phyloP scores from a whole-genome alignment of 768 basidiomycete genomes.

The Tephrocybe sp. region DNA sequence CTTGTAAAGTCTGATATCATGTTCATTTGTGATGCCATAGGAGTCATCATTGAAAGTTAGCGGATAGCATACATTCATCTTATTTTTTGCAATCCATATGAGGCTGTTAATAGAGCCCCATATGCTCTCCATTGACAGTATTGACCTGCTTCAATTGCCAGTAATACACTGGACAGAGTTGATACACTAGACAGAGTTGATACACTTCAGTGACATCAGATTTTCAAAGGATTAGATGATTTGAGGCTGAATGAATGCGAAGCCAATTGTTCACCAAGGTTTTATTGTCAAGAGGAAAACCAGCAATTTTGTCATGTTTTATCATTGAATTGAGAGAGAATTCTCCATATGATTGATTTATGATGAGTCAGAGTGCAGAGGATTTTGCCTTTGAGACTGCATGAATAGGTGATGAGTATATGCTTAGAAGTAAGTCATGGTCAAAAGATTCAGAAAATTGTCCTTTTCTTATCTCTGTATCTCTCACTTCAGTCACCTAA shows the following conservation, averaged over 20 bases:
- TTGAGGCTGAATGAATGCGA: conserved; percentile 7
- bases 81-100: conserved; percentile 32
- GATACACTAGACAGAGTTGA: conserved; percentile 28
- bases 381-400: background rate
- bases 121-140: conserved; percentile 26
- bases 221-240: conserved; percentile 31
- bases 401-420: background rate
- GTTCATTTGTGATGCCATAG: conserved; percentile 21
- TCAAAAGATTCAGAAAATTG: background rate
- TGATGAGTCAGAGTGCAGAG: background rate
- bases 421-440: background rate
- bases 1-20: conserved; percentile 24
- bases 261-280: conserved; percentile 26
- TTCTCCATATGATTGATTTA: background rate
- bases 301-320: conserved; percentile 4
- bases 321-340: background rate
- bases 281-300: conserved; percentile 32
- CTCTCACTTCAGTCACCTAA: too few relatives aligned
- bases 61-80: conserved; percentile 16
- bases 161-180: too few relatives aligned
- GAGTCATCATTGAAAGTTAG: conserved; percentile 33
- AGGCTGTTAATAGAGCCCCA: conserved; percentile 28
- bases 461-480: background rate
- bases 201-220: conserved; percentile 38
- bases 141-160: conserved; percentile 34